Evolutionary conservation across 768 basidiomycete species (phyloP).

Genomic region (Leucosporidium scottii): DNA sequence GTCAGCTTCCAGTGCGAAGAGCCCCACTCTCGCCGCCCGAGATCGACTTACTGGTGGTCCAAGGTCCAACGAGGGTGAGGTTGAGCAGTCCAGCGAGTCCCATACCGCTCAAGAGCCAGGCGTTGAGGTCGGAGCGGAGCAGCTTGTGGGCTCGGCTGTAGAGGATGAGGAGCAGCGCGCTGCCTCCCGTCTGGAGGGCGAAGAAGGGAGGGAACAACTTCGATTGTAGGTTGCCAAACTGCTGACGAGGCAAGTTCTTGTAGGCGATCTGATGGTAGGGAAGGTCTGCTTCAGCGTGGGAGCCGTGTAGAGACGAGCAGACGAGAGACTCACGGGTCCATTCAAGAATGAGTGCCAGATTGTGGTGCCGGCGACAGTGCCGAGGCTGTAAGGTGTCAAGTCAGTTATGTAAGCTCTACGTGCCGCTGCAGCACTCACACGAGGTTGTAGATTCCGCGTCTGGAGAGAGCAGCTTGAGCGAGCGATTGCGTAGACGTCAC

Average conservation of each 20-base stretch:
- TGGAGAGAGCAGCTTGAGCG: too few relatives aligned
- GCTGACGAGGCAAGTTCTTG: constrained; percentile 26
- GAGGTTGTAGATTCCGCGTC: constrained; percentile 12
- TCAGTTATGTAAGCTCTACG: background rate
- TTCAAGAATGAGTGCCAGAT: constrained; percentile 26
- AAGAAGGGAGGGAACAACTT: constrained; percentile 32
- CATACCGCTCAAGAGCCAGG: constrained; percentile 15
- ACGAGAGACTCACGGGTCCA: constrained; percentile 4
- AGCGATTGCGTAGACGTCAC: too few relatives aligned
- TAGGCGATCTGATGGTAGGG: constrained; percentile 19
- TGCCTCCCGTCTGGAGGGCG: constrained; percentile 3
- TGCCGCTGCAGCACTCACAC: background rate
- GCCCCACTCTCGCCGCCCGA: background rate
- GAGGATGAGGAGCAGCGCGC: constrained; percentile 13
- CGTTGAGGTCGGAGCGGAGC: constrained; percentile 16
- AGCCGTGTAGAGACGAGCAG: background rate
- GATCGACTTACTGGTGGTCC: constrained; percentile 15
- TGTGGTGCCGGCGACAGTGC: constrained; percentile 17
- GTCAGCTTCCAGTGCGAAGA: background rate
- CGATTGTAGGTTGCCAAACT: constrained; percentile 34
- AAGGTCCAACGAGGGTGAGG: constrained; percentile 26
- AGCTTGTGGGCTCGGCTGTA: constrained; percentile 11
- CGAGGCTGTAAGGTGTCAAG: constrained; percentile 2
- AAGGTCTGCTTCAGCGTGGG: background rate
- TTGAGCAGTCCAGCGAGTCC: constrained; percentile 15